Evolutionary conservation across 371 early-diverging fungal species (phyloP).

Genomic region (Lichtheimia ornata): DNA sequence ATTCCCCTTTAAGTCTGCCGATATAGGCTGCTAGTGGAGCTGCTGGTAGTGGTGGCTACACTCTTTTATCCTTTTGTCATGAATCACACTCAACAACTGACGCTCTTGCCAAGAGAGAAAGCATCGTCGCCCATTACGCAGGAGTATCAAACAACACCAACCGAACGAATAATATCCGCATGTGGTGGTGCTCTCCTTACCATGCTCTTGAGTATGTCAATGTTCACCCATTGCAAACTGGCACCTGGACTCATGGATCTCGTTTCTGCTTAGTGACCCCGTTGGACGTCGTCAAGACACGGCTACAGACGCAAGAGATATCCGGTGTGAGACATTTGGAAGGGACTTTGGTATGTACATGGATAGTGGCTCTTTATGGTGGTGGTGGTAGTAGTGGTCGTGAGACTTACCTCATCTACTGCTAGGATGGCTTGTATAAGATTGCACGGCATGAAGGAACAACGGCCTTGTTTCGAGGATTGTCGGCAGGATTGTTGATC

Average conservation of each 20-base stretch:
- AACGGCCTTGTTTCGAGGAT: conserved; percentile 83
- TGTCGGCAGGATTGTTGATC: conserved; percentile 86
- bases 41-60: too few species aligned
- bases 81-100: too few species aligned
- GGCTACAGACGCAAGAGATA: conserved; percentile 80
- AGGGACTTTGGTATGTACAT: conserved; percentile 30
- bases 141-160: conserved; percentile 20
- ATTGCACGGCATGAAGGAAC: conserved; percentile 87
- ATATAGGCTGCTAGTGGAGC: too few species aligned
- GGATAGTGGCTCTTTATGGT: too few species aligned
- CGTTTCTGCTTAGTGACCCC: conserved; percentile 57
- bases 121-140: too few species aligned
- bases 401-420: too few species aligned
- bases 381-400: too few species aligned
- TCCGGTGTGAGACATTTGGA: conserved; percentile 16
- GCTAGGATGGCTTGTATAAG: conserved; percentile 75
- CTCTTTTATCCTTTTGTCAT: too few species aligned
- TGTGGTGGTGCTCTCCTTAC: conserved; percentile 45
- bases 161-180: conserved; percentile 42
- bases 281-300: conserved; percentile 92
- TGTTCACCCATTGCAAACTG: too few species aligned
- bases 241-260: neutral
- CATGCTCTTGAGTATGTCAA: conserved; percentile 35
- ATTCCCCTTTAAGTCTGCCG: too few species aligned
- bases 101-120: too few species aligned